Evolutionary conservation across 2,329 filamentous ascomycete species (phyloP), one percentile per base, ranked within the genome.

Genomic region (Pseudogymnoascus sp.): DNA sequence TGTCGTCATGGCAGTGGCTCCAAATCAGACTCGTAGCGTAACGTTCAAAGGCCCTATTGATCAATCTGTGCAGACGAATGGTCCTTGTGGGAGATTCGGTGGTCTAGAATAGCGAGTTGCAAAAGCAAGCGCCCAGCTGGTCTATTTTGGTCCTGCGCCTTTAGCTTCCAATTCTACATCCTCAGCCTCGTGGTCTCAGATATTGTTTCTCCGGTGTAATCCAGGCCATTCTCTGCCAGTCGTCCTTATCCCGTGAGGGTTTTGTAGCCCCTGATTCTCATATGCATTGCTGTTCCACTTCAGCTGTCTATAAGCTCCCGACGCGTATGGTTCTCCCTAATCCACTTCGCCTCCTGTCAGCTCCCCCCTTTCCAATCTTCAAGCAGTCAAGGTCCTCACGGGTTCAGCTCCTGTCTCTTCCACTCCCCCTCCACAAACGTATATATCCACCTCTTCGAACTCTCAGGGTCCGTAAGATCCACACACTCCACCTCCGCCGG

Each of bases 401-500:
- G 73, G 73, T 73, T 74, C 21, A 72, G 65, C 64, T 76, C 75
- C 65, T 73, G 69, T 51, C 69, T 71, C 63, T 68, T 74, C 85
- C 85, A 88, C 60, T 83, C 73, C 66, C 85, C 83, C 51, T 79
- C 76, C 60, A 81, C 77, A 71, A 83, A 83, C 23, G 79, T 85
- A 76, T 85, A 89, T 65, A 77, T 78, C 74, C 82, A 83, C 67
- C 88, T 79, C 63, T 80, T 77, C n/a, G 79, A 77, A 69, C 80
- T 83, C 23, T 79, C 80, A 0, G 84, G 81, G 70, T 86, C 81
- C 43, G 63, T 65, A 25, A 90, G 73, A 74, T 90, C 85, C 23
- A 87, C 75, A 67, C 80, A 78, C 73, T 90, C 87, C 13, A 91
- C 84, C 67, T 84, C 82, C 62, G 86, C 82, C 0, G 96, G 87